Conservation (phyloP, 2,329 filamentous ascomycete genomes). For the Trichoderma sp. region DNA sequence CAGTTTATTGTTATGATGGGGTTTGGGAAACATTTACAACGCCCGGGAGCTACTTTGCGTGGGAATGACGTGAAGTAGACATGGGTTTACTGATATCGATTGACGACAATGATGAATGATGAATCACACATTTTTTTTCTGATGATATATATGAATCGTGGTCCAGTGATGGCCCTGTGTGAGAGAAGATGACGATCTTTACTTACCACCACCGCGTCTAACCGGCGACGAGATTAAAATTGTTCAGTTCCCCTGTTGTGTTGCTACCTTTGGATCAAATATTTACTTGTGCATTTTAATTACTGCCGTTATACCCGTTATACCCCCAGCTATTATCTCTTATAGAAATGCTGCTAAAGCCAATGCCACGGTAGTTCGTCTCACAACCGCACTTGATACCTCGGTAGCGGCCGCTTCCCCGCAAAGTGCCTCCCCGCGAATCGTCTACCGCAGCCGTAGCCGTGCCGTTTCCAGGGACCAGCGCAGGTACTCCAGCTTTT, state of each 20-base stretch:
- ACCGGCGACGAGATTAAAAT: too few species aligned
- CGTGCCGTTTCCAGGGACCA: not conserved
- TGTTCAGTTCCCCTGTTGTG: too few species aligned
- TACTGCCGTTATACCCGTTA: not conserved
- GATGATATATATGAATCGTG: not conserved
- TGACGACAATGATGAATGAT: not conserved
- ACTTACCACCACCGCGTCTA: not conserved
- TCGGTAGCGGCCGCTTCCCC: slow-evolving; percentile 28
- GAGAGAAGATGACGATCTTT: not conserved
- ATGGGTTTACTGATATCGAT: not conserved
- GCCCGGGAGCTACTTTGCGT: not conserved
- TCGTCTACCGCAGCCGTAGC: not conserved
- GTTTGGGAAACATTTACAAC: not conserved
- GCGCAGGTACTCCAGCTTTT: not conserved
- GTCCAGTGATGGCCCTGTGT: not conserved
- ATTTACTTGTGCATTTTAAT: not conserved
- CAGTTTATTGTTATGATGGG: not conserved
- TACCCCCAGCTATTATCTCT: not conserved
- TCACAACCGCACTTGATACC: not conserved
- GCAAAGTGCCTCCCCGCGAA: slow-evolving; percentile 24
- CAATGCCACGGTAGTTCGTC: not conserved
- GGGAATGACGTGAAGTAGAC: not conserved
- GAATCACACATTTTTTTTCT: not conserved
- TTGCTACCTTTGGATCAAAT: not conserved
- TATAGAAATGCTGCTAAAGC: not conserved